Conservation (phyloP, 2,329 filamentous ascomycete genomes). For the Metarhizium album region DNA sequence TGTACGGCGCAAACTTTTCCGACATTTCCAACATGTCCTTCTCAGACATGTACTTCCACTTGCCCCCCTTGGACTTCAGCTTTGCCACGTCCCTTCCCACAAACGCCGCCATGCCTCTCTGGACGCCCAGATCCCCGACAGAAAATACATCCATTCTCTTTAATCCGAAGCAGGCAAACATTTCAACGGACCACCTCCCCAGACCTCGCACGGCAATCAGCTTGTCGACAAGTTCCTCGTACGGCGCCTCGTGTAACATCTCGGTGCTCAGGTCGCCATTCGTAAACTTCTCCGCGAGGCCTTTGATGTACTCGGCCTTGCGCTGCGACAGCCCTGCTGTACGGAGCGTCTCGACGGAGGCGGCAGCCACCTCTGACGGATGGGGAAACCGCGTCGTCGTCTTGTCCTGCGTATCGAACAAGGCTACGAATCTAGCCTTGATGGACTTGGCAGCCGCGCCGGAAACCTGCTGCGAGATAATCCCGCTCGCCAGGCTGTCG, state of each 20-base stretch:
- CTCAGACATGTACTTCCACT: constrained; percentile 98
- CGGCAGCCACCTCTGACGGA: constrained; percentile 57
- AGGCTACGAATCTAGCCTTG: constrained; percentile 67
- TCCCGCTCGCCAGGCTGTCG: constrained; percentile 68
- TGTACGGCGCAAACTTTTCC: constrained; percentile 73
- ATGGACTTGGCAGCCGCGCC: constrained; percentile 85
- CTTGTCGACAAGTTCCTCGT: constrained; percentile 75
- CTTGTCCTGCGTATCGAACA: constrained; percentile 46
- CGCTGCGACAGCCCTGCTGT: constrained; percentile 83
- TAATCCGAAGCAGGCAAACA: constrained; percentile 95
- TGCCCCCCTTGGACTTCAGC: constrained; percentile 68
- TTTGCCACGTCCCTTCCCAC: constrained; percentile 73
- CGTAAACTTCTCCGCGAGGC: constrained; percentile 72
- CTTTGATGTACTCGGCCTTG: constrained; percentile 90
- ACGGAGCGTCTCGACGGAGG: constrained; percentile 58
- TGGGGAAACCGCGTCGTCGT: constrained; percentile 51
- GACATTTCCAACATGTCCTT: constrained; percentile 80
- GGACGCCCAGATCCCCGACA: constrained; percentile 84
- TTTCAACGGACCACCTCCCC: constrained; percentile 87
- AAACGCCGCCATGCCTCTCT: constrained; percentile 87
- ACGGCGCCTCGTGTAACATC: constrained; percentile 66
- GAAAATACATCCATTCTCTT: constrained; percentile 93
- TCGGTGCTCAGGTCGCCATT: constrained; percentile 63
- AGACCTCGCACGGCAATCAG: constrained; percentile 79
- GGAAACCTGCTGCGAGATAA: constrained; percentile 94